Evolutionary conservation across 352 stramenopile species (phyloP), one percentile per base, ranked within the genome.

Genomic region (Globisporangium barbulae): DNA sequence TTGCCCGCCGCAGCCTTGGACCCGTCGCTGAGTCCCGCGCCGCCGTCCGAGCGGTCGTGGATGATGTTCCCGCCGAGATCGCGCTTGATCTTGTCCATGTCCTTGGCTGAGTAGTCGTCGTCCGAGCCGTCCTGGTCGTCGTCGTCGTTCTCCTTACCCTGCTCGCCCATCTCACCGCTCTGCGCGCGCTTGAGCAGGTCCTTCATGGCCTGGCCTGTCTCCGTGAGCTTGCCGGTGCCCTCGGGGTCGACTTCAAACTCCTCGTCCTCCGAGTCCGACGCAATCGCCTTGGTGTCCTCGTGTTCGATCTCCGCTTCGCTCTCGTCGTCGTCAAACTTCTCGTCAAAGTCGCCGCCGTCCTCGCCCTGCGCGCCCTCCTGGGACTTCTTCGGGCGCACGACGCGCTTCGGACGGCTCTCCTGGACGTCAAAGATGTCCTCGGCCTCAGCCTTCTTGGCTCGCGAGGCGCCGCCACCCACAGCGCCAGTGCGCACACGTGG

Each of bases 291-390:
- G 25, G 76, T 65, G 50, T 91, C 79, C 21, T 91, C 78, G 21
- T 90, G 76, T 25, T 92, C 74, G 52, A 95, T 91, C 74, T 93
- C 86, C 3, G 78, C 74, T n/a, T 93, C 84, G 44, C 85, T 92
- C 61, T 95, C 86, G 45, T 95, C 86, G 45, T 95, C 86, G 67
- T 92, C 83, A 59, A 95, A 93, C 61, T 92, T 92, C 67, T 93
- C 86, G 28, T 93, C 85, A 75, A 95, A 93, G 72, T 95, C 86
- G 30, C 84, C 86, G 52, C 86, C 86, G 56, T 95, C 83, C 62
- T 93, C 84, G 13, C 85, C 86, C 52, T 82, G 91, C 3, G 86
- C 74, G 53, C 83, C 86, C 41, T 73, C 73, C 56, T 75, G 76
- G 15, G 60, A 63, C 54, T 78, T 77, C 70, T 93, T 93, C 10